Evolutionary conservation across 805 yeast species (phyloP).

Genomic region (Yarrowia sp.): DNA sequence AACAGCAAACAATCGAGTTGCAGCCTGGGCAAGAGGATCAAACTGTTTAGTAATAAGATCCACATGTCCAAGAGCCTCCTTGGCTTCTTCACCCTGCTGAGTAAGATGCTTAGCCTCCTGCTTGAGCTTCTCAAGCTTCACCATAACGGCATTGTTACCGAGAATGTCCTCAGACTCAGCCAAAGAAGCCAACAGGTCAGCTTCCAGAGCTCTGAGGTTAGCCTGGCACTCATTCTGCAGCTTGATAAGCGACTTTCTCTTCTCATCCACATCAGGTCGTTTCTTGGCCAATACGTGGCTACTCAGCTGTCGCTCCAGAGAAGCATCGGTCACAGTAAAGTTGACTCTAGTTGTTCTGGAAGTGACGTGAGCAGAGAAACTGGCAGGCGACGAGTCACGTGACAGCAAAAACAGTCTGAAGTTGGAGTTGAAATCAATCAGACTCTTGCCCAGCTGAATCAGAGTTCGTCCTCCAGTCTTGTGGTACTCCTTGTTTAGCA

Average conservation of each 20-base stretch:
- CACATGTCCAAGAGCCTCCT: slow-evolving; percentile 61
- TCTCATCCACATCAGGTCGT: slow-evolving; percentile 70
- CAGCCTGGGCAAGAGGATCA: slow-evolving; percentile 61
- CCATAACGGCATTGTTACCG: slow-evolving; percentile 67
- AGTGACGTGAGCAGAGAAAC: slow-evolving; percentile 62
- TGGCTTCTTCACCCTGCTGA: slow-evolving; percentile 61
- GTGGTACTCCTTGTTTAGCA: slow-evolving; percentile 66
- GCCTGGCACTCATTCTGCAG: slow-evolving; percentile 66
- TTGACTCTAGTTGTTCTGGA: slow-evolving; percentile 61
- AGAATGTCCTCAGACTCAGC: slow-evolving; percentile 64
- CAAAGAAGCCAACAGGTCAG: slow-evolving; percentile 62
- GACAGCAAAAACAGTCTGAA: slow-evolving; percentile 70
- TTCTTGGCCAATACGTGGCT: slow-evolving; percentile 61
- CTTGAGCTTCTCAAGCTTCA: slow-evolving; percentile 70
- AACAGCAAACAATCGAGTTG: slow-evolving; percentile 59
- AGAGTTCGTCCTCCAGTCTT: slow-evolving; percentile 73
- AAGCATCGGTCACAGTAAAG: slow-evolving; percentile 73
- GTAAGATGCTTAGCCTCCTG: slow-evolving; percentile 63
- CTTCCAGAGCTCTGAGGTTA: slow-evolving; percentile 63
- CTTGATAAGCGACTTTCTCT: slow-evolving; percentile 61
- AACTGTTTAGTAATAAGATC: slow-evolving; percentile 58
- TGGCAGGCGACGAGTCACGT: slow-evolving; percentile 59
- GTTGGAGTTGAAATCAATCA: slow-evolving; percentile 69
- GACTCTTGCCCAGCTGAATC: slow-evolving; percentile 65
- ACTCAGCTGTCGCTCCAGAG: slow-evolving; percentile 67